A percentile compares a stretch with the other conserved stretches of the same genome.
These are phyloP conservation scores for Aspergillus asperescens DNA, from an alignment of 495 filamentous ascomycete genomes.

Conservation along the genomic window DNA sequence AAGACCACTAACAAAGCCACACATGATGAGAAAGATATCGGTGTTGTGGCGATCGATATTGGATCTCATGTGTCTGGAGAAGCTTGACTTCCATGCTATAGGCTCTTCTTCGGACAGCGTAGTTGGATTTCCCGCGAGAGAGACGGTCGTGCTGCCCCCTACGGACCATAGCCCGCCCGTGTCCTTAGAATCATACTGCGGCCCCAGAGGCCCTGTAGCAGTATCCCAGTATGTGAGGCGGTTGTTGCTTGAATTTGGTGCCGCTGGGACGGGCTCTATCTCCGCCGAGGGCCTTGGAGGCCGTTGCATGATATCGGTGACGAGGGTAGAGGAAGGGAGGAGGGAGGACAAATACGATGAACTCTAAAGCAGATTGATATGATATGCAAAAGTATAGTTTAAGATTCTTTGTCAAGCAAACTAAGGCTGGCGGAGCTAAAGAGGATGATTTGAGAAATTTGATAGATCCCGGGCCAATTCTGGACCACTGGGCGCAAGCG, in stretches of 20 bases:
- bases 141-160: conserved; percentile 25
- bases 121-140: conserved; percentile 18
- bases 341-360: not conserved
- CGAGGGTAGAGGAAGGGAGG: not conserved
- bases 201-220: not conserved
- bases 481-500: conserved; percentile 2
- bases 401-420: not conserved
- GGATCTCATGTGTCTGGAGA: conserved; percentile 18
- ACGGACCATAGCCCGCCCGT: conserved; percentile 21
- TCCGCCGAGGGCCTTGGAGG: conserved; percentile 4
- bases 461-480: conserved; percentile 2
- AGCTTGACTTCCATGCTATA: conserved; percentile 6
- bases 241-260: conserved; percentile 6
- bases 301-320: conserved; percentile 4
- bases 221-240: conserved; percentile 19
- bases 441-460: not conserved
- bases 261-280: not conserved
- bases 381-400: conserved; percentile 2
- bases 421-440: conserved; percentile 1
- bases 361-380: not conserved
- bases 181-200: conserved; percentile 19
- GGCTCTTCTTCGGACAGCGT: conserved; percentile 15
- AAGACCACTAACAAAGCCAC: conserved; percentile 35
- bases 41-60: conserved; percentile 25
- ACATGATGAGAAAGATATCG: conserved; percentile 34